Base-by-base conservation (phyloP, 2,329 filamentous ascomycete species). In the Dactylellina drechsleri region DNA sequence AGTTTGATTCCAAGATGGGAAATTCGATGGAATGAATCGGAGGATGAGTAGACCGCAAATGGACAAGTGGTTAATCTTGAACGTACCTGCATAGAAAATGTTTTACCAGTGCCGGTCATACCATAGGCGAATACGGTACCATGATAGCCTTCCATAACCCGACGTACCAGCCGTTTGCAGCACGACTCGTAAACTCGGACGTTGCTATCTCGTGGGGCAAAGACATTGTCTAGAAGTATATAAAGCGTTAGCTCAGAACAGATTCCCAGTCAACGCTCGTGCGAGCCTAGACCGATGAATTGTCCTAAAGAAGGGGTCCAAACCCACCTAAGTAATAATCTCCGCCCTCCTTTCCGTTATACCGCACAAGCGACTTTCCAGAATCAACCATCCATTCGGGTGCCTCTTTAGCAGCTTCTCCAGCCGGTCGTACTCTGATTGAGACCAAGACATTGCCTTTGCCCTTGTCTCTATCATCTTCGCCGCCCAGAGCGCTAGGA, bases 71-170 rank as follows among this genome's bases (percentile, higher is more conserved):
- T 20, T 15, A 12, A 18, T 36, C 41, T 12, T 7, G 93, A 93
- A 10, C 95, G 99, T 79, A 95, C 95, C 84, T 99, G 95, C 95
- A 99, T 99, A 45, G 94, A 98, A 82, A 98, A 99, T 0, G 95
- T 99, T 84, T 99, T 99, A 78, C 95, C 95, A 0, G 95, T 98
- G 76, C 95, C 95, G 2, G 95, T 99, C 93, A 98, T 98, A 80
- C 95, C 95, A 82, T 99, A 99, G 16, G 94, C 94, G 81, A 99
- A 98, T 23, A 99, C 95, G 0, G 95, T 99, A 72, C 94, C 95
- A 80, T 98, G 94, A 81, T 98, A 99, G 49, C 95, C 95, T 84
- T 99, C 95, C 95, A 99, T 99, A 58, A 99, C 95, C 79, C 95
- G 87, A 78, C 95, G 91, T 54, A 99, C 95, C 60, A 99, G 85